Percentiles rank a stretch among this genome's conserved stretches.
Evolutionary conservation across 768 basidiomycete species (phyloP).

Genomic region (Roridomyces roridus): DNA sequence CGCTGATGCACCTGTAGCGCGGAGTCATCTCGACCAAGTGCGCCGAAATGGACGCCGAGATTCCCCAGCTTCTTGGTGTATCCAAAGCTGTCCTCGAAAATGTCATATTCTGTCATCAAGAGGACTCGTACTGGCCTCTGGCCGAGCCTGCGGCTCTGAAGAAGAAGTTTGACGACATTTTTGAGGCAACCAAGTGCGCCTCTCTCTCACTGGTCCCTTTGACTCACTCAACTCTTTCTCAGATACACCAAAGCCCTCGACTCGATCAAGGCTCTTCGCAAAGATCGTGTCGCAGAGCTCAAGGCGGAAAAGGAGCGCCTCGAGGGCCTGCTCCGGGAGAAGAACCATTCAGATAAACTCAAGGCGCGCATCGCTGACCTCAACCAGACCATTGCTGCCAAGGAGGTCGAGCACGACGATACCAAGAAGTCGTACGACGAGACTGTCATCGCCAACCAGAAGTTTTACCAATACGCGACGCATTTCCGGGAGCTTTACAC

Average conservation of each 20-base stretch:
- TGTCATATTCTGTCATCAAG: slow-evolving; percentile 99
- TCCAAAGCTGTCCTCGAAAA: slow-evolving; percentile 99
- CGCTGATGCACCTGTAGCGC: slow-evolving; percentile 52
- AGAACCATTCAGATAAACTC: slow-evolving; percentile 86
- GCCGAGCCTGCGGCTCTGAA: slow-evolving; percentile 90
- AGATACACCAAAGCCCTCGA: slow-evolving; percentile 98
- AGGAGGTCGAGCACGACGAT: slow-evolving; percentile 77
- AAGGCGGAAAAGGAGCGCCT: slow-evolving; percentile 93
- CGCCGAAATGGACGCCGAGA: slow-evolving; percentile 94
- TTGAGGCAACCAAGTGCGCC: slow-evolving; percentile 94
- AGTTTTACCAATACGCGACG: slow-evolving; percentile 82
- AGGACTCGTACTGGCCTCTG: slow-evolving; percentile 98
- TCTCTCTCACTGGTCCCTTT: slow-evolving; percentile 6
- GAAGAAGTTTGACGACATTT: slow-evolving; percentile 99
- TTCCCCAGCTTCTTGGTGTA: slow-evolving; percentile 91
- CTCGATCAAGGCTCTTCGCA: slow-evolving; percentile 87
- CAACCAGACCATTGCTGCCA: slow-evolving; percentile 64
- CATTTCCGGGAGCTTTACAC: slow-evolving; percentile 88
- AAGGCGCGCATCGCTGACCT: slow-evolving; percentile 68
- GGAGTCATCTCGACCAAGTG: slow-evolving; percentile 96
- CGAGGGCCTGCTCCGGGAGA: slow-evolving; percentile 78
- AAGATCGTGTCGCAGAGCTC: slow-evolving; percentile 88
- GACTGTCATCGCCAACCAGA: slow-evolving; percentile 70
- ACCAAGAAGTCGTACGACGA: slow-evolving; percentile 69
- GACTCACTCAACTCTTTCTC: not conserved